Evolutionary conservation across 1,284 basidiomycete genomes (phyloP), one percentile per base, ranked within the genome.

Genomic region (Schizophyllum commune): DNA sequence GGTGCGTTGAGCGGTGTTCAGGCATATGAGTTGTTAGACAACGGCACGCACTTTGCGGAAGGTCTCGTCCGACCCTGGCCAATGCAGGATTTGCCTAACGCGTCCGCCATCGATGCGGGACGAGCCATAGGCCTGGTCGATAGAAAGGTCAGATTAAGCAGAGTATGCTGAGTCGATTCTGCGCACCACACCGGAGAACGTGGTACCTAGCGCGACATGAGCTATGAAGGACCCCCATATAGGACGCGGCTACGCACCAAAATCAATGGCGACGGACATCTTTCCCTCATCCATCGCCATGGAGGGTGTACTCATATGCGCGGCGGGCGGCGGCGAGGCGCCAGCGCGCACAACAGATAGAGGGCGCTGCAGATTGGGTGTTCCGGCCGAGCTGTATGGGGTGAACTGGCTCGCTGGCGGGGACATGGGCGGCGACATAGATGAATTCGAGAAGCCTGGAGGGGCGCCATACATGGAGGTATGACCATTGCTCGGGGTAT

Each of bases 221-320:
- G 39, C 39, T 47, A 17, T 13, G 17, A 17, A 47, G 9, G 4
- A 47, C 9, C 39, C 9, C 9, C n/a, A n/a, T n/a, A 21, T 19
- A 60, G 64, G 47, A 60, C 57, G 20, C 34, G 11, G 21, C 52
- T 7, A 74, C 80, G 65, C 64, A 87, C 89, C 89, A 69, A 92
- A 92, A 72, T 92, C 90, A 65, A 92, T 89, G 4, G 88, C 83
- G 22, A 92, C 79, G 15, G 86, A 89, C 74, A 91, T 79, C 68
- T 84, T 86, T 19, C 84, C 83, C 68, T 88, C 86, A 62, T 87
- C 80, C 5, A 71, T 62, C 19, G 64, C 61, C 15, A 67, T 61
- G 54, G 70, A 68, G 47, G 69, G 66, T 32, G 67, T 66, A 58
- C 68, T 53, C 57, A 67, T 58, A 63, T 72, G 66, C 56, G 67